Base-by-base conservation (phyloP, 768 basidiomycete genomes). In the Inosperma sp. region DNA sequence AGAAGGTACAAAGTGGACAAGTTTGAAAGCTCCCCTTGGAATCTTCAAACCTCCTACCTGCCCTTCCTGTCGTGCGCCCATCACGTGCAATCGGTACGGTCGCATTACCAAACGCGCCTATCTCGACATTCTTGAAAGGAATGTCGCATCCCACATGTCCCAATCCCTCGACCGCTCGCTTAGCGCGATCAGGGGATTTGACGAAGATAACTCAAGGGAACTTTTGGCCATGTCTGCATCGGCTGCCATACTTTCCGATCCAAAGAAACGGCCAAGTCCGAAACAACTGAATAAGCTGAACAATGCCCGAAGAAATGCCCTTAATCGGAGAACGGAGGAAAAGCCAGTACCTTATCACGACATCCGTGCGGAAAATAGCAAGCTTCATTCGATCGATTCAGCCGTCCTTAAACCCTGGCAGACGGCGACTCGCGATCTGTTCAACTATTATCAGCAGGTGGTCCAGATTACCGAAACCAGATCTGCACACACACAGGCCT, bases 51-150 rank as follows among this genome's bases (percentile, higher is more conserved):
- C 78, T 2, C 82, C 83, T 0, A 66, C 71, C 0, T 88, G 86
- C 54, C 85, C 85, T 0, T 77, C 75, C 4, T 88, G 85, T 60
- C 78, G 83, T 26, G 57, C 67, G 5, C 70, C 76, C 2, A 80
- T 88, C 51, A 80, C 75, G 1, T 68, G 78, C 2, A 75, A 72
- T 3, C 76, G 84, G 3, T 86, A 88, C 55, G 78, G 82, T 6
- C 75, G 83, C 3, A 65, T 79, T 29, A 73, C 72, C 59, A 88
- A 86, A 60, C 74, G 79, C 7, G 81, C 83, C 0, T 72, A 77
- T 39, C 65, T 88, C 39, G 84, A 85, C 54, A 78, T 86, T 6
- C 57, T 85, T 48, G 86, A 86, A 59, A 72, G 73, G 50, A 85
- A 86, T 51, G 72, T 84, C 17, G 77, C 78, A 0, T 70, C 69